Conservation (phyloP, 1,284 basidiomycete species). For the Rhodofomes roseus region DNA sequence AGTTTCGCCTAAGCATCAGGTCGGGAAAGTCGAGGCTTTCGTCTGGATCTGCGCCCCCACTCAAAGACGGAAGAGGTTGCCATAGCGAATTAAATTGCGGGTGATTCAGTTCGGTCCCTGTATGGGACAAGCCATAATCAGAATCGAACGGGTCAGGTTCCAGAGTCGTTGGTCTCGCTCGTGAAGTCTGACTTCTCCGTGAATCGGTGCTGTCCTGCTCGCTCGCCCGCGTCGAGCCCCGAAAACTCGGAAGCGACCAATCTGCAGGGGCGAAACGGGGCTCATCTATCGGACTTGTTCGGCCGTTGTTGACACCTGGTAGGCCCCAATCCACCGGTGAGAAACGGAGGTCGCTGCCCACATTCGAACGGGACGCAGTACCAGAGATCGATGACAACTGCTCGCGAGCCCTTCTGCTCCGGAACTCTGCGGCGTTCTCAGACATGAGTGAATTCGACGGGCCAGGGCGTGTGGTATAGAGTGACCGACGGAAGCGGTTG, state of each 20-base stretch:
- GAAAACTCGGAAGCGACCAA: not conserved
- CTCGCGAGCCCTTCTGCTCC: slow-evolving; percentile 1
- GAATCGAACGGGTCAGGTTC: not conserved
- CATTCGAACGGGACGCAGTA: not conserved
- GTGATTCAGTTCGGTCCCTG: too few species aligned
- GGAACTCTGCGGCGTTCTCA: slow-evolving; percentile 8
- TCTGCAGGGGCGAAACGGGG: not conserved
- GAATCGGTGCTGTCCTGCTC: not conserved
- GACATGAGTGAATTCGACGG: slow-evolving; percentile 12
- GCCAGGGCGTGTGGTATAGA: slow-evolving; percentile 5
- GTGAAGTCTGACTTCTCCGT: not conserved
- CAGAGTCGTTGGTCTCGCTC: not conserved
- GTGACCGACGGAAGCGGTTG: not conserved
- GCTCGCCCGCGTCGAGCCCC: not conserved
- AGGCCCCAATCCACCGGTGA: not conserved
- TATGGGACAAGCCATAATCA: too few species aligned
- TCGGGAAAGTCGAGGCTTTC: too few species aligned
- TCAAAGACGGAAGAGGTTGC: too few species aligned
- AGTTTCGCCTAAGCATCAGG: too few species aligned
- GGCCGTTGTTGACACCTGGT: not conserved
- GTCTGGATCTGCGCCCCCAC: too few species aligned
- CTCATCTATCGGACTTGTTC: not conserved
- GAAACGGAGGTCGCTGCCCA: not conserved
- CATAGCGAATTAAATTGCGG: too few species aligned
- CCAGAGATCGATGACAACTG: not conserved